Base-by-base conservation (phyloP, 345 rosid genomes). In the Rhizophora mangle region DNA sequence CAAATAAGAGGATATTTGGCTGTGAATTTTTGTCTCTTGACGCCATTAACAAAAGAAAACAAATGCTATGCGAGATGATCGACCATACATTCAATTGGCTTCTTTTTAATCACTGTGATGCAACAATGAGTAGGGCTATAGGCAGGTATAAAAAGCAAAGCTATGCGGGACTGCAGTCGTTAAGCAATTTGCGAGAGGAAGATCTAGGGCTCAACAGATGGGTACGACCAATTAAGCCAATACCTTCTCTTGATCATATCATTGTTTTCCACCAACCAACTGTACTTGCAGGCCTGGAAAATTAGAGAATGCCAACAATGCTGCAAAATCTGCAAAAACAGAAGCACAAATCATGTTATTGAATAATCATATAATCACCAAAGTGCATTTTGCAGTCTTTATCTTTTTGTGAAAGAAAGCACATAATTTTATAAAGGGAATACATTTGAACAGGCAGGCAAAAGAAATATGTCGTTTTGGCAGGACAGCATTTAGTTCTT, bases 221-320 rank as follows among this genome's bases (percentile, higher is more conserved):
- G 24, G 24, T 37, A 18, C 39, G 16, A 30, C 26, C 61, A 3
- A 16, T 30, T 29, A 43, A 53, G 43, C 36, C 52, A 53, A 46
- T 47, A 22, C 61, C 16, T 62, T 51, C 18, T 4, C 57, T 46
- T 26, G 24, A 26, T 46, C 43, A 20, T 7, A 34, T 13, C 34
- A n/a, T 39, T 43, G 74, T 65, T 72, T 65, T 72, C 24, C 62
- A 30, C 36, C 10, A 21, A 19, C 51, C 52, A 55, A 18, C 49
- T 8, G 29, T 15, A 68, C 8, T 57, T 27, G 24, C 61, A 9
- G 8, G 30, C 39, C 56, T 16, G 51, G 8, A 1, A 31, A 39
- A 24, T 20, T 24, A 31, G 24, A 22, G 39, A 15, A 9, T 53
- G 60, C 66, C 55, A 51, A 39, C 58, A 37, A 9, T 53, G 29